Evolutionary conservation across 768 basidiomycete genomes (phyloP).

Genomic region (Polyporus arcularius): DNA sequence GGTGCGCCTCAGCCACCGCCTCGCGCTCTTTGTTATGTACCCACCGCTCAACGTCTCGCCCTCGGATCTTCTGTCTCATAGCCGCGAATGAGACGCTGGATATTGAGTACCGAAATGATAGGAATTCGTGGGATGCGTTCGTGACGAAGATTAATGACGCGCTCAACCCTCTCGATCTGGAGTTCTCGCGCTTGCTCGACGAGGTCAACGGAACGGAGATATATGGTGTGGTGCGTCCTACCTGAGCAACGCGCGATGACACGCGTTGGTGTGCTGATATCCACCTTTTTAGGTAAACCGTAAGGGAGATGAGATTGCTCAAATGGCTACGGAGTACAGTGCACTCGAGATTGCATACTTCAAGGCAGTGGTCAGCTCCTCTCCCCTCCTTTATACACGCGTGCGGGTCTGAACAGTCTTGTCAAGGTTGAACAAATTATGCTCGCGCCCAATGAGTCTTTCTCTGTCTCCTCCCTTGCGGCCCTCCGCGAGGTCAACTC

Average conservation of each 20-base stretch:
- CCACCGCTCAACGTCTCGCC: background rate
- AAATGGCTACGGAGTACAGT: constrained; percentile 82
- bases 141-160: constrained; percentile 59
- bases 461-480: constrained; percentile 73
- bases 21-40: background rate
- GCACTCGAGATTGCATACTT: constrained; percentile 82
- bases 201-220: constrained; percentile 64
- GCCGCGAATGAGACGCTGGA: constrained; percentile 55
- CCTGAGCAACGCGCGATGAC: background rate
- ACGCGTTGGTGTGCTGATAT: background rate
- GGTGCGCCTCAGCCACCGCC: constrained; percentile 40
- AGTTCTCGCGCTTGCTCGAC: constrained; percentile 64
- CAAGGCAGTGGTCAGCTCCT: constrained; percentile 67
- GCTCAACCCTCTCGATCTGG: constrained; percentile 71
- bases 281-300: constrained; percentile 62
- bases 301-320: constrained; percentile 79
- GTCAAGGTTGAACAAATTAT: constrained; percentile 84
- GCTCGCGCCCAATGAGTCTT: constrained; percentile 73
- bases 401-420: background rate
- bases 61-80: constrained; percentile 27
- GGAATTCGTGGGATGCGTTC: constrained; percentile 61
- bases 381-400: background rate
- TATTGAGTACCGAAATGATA: constrained; percentile 41
- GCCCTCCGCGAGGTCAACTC: constrained; percentile 70
- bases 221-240: constrained; percentile 65